These are phyloP conservation scores for Penicillium angulare DNA, from an alignment of 495 filamentous ascomycete genomes.

Conservation along the genomic window DNA sequence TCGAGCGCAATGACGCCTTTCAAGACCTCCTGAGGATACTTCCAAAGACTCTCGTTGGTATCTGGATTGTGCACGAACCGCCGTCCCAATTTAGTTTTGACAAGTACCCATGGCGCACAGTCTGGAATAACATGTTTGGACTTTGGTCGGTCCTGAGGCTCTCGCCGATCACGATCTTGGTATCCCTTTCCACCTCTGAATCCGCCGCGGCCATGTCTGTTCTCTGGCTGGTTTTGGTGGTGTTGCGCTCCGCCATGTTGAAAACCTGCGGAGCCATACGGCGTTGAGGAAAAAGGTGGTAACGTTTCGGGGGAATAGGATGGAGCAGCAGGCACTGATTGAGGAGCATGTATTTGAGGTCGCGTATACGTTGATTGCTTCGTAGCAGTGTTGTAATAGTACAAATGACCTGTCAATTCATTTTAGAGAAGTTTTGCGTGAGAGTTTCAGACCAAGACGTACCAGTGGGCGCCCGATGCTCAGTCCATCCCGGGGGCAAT, in stretches of 20 bases:
- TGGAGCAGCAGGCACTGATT: conserved; percentile 23
- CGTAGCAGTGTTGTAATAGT: conserved; percentile 85
- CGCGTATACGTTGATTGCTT: conserved; percentile 86
- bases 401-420: conserved; percentile 62
- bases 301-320: conserved; percentile 35
- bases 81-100: conserved; percentile 84
- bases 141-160: conserved; percentile 77
- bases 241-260: conserved; percentile 13
- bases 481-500: conserved; percentile 81
- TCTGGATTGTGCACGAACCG: conserved; percentile 84
- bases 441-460: conserved; percentile 13
- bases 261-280: conserved; percentile 35
- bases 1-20: conserved; percentile 75
- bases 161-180: conserved; percentile 53
- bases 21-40: conserved; percentile 79
- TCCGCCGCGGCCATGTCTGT: conserved; percentile 31
- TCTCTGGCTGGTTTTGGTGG: conserved; percentile 18
- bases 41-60: conserved; percentile 89
- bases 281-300: conserved; percentile 44
- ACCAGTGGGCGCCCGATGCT: conserved; percentile 88
- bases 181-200: conserved; percentile 50
- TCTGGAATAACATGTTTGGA: conserved; percentile 75
- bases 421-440: conserved; percentile 15
- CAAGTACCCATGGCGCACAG: conserved; percentile 85
- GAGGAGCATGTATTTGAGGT: conserved; percentile 45